Evolutionary conservation across 768 basidiomycete genomes (phyloP).

Genomic region (Tylopilus sp.): DNA sequence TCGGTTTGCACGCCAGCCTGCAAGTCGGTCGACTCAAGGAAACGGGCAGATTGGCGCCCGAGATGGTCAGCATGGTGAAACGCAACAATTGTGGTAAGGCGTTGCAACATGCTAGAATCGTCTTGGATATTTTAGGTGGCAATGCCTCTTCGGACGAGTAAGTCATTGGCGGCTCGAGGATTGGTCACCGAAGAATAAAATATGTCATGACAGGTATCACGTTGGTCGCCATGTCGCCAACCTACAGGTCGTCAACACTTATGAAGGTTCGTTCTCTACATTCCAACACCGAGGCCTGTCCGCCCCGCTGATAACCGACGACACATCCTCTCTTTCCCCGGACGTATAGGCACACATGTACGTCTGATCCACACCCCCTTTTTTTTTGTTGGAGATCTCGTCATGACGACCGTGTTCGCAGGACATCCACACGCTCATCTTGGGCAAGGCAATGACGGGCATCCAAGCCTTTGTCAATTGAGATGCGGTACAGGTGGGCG

Average conservation of each 20-base stretch:
- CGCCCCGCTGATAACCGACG: neutral
- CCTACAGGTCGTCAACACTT: slow-evolving; percentile 93
- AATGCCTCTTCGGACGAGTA: slow-evolving; percentile 94
- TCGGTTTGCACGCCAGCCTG: slow-evolving; percentile 72
- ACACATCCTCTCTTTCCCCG: neutral
- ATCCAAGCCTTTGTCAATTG: slow-evolving; percentile 79
- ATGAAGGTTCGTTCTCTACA: slow-evolving; percentile 60
- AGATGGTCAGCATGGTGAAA: slow-evolving; percentile 95
- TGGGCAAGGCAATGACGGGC: slow-evolving; percentile 91
- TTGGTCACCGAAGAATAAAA: neutral
- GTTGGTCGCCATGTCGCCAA: slow-evolving; percentile 95
- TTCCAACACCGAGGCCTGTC: neutral
- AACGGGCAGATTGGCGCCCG: slow-evolving; percentile 62
- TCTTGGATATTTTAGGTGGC: slow-evolving; percentile 91
- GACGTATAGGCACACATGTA: slow-evolving; percentile 54
- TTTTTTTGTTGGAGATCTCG: neutral
- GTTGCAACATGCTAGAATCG: slow-evolving; percentile 69
- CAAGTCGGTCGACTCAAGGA: slow-evolving; percentile 91
- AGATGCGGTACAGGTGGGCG: neutral
- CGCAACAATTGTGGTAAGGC: slow-evolving; percentile 96
- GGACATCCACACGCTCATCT: slow-evolving; percentile 89
- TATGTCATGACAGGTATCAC: slow-evolving; percentile 59
- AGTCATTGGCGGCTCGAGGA: slow-evolving; percentile 20
- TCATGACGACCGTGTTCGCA: slow-evolving; percentile 29
- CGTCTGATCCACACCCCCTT: slow-evolving; percentile 17